Percentiles rank a stretch among this genome's conserved stretches.
These are phyloP conservation scores for Tetrapyrgos nigripes DNA, from an alignment of 1,284 basidiomycete species.

Conservation along the genomic window DNA sequence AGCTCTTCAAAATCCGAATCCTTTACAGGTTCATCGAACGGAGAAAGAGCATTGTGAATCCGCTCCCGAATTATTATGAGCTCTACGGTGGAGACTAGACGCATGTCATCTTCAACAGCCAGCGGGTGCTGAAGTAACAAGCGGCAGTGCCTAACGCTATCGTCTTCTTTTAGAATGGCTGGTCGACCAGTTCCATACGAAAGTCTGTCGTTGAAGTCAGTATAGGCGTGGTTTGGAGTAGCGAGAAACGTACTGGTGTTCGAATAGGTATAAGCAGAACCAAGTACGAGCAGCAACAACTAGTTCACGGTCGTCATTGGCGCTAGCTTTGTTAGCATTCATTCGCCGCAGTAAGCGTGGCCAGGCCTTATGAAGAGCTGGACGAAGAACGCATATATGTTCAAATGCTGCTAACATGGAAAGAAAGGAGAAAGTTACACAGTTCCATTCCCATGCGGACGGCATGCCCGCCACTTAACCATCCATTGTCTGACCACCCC, in stretches of 20 bases:
- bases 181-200: constrained; percentile 94
- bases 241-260: constrained; percentile 77
- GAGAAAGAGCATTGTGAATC: constrained; percentile 72
- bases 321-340: constrained; percentile 64
- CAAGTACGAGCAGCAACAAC: constrained; percentile 85
- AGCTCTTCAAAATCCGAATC: constrained; percentile 71
- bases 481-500: constrained; percentile 91
- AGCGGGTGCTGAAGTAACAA: constrained; percentile 87
- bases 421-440: constrained; percentile 51
- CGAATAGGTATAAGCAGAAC: constrained; percentile 92
- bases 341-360: constrained; percentile 81
- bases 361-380: constrained; percentile 91
- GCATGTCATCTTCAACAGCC: constrained; percentile 91
- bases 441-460: constrained; percentile 94
- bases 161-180: constrained; percentile 90
- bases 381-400: constrained; percentile 8
- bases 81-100: constrained; percentile 92
- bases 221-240: background rate
- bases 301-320: constrained; percentile 75
- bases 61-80: constrained; percentile 83
- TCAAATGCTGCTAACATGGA: background rate
- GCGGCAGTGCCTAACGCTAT: constrained; percentile 84
- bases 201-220: constrained; percentile 54
- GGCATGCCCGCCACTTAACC: constrained; percentile 91
- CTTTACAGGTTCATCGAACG: constrained; percentile 71